phyloP scores from a whole-genome alignment of 23 red algal genomes.

The Gracilaria gracilis region DNA sequence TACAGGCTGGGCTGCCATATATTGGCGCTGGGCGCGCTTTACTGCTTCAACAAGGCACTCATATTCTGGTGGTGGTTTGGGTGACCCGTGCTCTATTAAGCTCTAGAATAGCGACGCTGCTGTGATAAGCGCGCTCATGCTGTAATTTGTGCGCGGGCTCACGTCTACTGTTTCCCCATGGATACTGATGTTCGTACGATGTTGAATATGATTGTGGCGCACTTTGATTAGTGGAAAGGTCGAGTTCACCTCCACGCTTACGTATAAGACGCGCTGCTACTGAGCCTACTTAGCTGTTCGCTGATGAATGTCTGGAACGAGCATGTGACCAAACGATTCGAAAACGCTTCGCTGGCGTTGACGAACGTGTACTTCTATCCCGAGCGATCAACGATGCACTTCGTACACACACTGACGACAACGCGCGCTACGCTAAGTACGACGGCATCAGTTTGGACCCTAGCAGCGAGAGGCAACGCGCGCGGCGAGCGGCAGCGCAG shows the following conservation, averaged over 20 bases:
- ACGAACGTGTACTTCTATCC: conserved; percentile 60
- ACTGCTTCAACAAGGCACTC: conserved; percentile 50
- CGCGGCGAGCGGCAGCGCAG: neutral
- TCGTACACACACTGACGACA: neutral
- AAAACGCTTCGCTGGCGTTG: conserved; percentile 11
- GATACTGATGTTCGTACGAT: conserved; percentile 42
- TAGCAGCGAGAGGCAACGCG: neutral
- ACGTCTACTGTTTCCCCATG: neutral
- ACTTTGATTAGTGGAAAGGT: conserved; percentile 34
- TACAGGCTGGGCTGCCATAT: conserved; percentile 17
- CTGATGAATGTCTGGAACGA: conserved; percentile 64
- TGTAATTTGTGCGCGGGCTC: conserved; percentile 46
- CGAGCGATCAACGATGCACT: neutral
- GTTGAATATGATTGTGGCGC: conserved; percentile 30
- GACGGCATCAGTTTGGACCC: neutral
- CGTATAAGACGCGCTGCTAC: conserved; percentile 36
- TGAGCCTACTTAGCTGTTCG: conserved; percentile 38
- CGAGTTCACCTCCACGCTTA: neutral
- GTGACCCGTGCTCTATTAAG: conserved; percentile 46
- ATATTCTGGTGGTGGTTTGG: conserved; percentile 54
- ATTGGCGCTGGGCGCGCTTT: conserved; percentile 29
- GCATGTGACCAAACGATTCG: conserved; percentile 48
- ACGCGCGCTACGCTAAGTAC: neutral
- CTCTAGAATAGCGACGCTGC: conserved; percentile 36
- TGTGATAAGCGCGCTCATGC: conserved; percentile 24